These are phyloP conservation scores for Macrocybe sp. DNA, from an alignment of 1,284 basidiomycete species.

Conservation along the genomic window DNA sequence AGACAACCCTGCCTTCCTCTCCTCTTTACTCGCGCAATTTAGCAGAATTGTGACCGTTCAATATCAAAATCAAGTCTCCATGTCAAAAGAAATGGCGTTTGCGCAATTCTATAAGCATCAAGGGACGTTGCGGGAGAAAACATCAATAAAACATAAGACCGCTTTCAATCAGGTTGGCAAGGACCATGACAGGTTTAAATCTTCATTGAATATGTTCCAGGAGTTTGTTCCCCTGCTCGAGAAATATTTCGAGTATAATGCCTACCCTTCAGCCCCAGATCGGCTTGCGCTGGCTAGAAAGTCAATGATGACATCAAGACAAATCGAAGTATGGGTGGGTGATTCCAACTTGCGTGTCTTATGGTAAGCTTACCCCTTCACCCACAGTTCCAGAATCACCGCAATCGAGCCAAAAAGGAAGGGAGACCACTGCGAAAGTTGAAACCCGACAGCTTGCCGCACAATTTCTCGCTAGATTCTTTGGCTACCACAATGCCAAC, in stretches of 20 bases:
- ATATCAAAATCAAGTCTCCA: not conserved
- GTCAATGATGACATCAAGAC: slow-evolving; percentile 38
- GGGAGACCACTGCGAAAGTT: slow-evolving; percentile 12
- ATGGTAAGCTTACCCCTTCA: not conserved
- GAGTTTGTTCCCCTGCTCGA: slow-evolving; percentile 44
- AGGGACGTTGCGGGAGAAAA: too few species aligned
- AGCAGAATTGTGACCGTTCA: not conserved
- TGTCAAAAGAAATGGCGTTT: not conserved
- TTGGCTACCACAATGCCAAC: slow-evolving; percentile 19
- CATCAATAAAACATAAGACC: too few species aligned
- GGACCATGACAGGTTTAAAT: too few species aligned
- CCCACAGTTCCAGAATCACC: slow-evolving; percentile 42
- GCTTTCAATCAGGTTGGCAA: too few species aligned
- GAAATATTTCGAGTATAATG: slow-evolving; percentile 43
- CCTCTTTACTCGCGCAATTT: not conserved
- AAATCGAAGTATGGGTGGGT: slow-evolving; percentile 55
- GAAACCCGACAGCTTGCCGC: slow-evolving; percentile 10
- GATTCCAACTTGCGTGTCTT: not conserved
- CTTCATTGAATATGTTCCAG: slow-evolving; percentile 20
- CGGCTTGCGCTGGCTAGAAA: slow-evolving; percentile 35
- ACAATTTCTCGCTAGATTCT: slow-evolving; percentile 13
- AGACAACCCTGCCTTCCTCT: not conserved
- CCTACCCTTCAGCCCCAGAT: slow-evolving; percentile 43
- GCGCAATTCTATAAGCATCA: not conserved
- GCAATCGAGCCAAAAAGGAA: slow-evolving; percentile 31